Percentiles rank a stretch among this genome's conserved stretches.
phyloP scores from a whole-genome alignment of 106 monocot species.

The Vanilla planifolia region DNA sequence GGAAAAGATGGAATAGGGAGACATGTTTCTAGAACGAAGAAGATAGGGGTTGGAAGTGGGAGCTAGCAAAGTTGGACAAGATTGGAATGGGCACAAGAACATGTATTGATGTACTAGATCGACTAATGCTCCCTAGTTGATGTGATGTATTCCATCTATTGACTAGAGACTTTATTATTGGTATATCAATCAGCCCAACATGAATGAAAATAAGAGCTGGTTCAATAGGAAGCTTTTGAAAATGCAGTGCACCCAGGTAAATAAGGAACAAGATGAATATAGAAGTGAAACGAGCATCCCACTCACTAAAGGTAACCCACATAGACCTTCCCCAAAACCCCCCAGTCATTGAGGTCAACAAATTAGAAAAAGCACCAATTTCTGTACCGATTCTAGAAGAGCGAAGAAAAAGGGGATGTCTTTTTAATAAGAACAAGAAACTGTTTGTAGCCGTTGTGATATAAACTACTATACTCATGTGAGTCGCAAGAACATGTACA shows the following conservation, averaged over 20 bases:
- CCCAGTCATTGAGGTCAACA: constrained; percentile 14
- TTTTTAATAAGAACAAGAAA: no score
- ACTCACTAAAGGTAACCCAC: constrained; percentile 7
- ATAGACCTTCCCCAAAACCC: constrained; percentile 17
- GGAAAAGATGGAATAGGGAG: constrained; percentile 4
- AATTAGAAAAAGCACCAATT: constrained; percentile 15
- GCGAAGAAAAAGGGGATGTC: constrained; percentile 20
- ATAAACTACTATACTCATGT: constrained; percentile 18
- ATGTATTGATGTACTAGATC: constrained; percentile 30
- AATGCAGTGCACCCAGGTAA: constrained; percentile 26
- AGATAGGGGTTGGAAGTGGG: constrained; percentile 5
- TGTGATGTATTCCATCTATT: constrained; percentile 28
- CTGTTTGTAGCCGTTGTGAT: constrained; percentile 10
- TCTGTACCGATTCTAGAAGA: constrained; percentile 9
- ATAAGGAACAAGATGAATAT: constrained; percentile 26
- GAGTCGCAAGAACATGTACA: constrained; percentile 23
- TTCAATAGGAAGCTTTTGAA: constrained; percentile 25
- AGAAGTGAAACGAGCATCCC: constrained; percentile 14
- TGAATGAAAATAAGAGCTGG: constrained; percentile 19
- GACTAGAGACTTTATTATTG: constrained; percentile 22
- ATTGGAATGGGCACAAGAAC: constrained; percentile 25
- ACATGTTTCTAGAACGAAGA: neutral
- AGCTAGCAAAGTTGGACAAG: constrained; percentile 27
- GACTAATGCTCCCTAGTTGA: constrained; percentile 26
- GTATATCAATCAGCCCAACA: constrained; percentile 22